Percentiles rank a stretch among this genome's conserved stretches.
Evolutionary conservation across 2,329 filamentous ascomycete genomes (phyloP).

Genomic region (Aspergillus pseudoglaucus): DNA sequence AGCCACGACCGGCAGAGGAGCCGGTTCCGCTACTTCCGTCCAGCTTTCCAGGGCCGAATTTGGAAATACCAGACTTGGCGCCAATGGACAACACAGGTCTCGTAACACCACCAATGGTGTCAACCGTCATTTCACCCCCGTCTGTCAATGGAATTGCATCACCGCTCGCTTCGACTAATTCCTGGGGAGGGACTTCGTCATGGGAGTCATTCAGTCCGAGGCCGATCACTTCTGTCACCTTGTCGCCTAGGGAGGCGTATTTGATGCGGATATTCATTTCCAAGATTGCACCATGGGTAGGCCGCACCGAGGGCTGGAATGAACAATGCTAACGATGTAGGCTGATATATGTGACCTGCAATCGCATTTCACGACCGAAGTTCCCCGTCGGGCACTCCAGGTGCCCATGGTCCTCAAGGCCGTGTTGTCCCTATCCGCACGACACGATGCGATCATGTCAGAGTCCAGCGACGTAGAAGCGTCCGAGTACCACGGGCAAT

Average conservation of each 20-base stretch:
- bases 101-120: slow-evolving; percentile 2
- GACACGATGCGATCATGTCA: slow-evolving; percentile 38
- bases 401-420: slow-evolving; percentile 44
- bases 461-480: slow-evolving; percentile 37
- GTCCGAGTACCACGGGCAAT: slow-evolving; percentile 41
- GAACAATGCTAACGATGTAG: slow-evolving; percentile 11
- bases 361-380: slow-evolving; percentile 40
- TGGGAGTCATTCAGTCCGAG: slow-evolving; percentile 9
- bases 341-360: slow-evolving; percentile 29
- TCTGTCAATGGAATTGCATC: slow-evolving; percentile 5
- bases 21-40: neutral
- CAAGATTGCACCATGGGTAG: slow-evolving; percentile 28
- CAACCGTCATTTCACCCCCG: slow-evolving; percentile 9
- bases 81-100: neutral
- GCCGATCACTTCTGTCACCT: slow-evolving; percentile 4
- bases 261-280: slow-evolving; percentile 30
- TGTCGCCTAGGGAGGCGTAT: slow-evolving; percentile 27
- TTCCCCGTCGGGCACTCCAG: slow-evolving; percentile 42
- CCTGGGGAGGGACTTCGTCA: slow-evolving; percentile 8
- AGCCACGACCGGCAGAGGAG: neutral
- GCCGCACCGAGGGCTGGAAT: neutral
- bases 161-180: slow-evolving; percentile 10
- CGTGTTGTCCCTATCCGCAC: slow-evolving; percentile 41
- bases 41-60: neutral
- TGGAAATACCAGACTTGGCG: neutral